These are phyloP conservation scores for Neckera pumila DNA, from an alignment of 225 moss, liverwort and hornwort genomes.

Conservation along the genomic window DNA sequence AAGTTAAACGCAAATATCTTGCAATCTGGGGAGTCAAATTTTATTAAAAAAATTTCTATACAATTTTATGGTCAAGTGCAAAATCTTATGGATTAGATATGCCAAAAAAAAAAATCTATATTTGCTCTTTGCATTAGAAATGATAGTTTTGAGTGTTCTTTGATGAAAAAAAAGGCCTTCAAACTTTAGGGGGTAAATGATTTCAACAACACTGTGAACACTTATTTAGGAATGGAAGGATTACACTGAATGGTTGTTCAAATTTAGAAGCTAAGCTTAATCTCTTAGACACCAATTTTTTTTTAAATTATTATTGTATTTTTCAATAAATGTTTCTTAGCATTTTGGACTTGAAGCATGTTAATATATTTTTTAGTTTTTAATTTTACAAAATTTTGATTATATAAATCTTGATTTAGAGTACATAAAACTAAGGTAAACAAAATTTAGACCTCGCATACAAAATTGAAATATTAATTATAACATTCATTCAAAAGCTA, in stretches of 20 bases:
- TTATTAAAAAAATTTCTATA: fast-evolving
- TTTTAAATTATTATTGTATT: no score
- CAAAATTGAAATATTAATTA: background rate
- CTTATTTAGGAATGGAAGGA: background rate
- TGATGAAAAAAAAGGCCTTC: background rate
- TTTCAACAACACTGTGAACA: background rate
- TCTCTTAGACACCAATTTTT: background rate
- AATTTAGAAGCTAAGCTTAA: background rate
- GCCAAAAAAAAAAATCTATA: no score
- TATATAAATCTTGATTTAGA: background rate
- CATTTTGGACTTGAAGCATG: background rate
- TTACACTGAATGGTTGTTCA: background rate
- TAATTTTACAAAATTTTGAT: fast-evolving
- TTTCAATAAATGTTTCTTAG: background rate
- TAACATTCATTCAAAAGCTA: background rate
- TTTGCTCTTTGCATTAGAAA: background rate
- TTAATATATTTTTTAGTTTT: background rate
- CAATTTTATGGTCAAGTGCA: background rate
- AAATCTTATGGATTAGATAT: background rate
- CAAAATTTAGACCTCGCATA: no score
- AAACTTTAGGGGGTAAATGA: fast-evolving
- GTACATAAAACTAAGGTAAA: no score
- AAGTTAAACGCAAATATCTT: background rate
- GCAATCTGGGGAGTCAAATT: no score
- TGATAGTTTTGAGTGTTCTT: background rate